Percentiles rank a stretch among this genome's conserved stretches.
These are phyloP conservation scores for Penicillium oxalicum DNA, from an alignment of 2,329 filamentous ascomycete genomes.

Conservation along the genomic window DNA sequence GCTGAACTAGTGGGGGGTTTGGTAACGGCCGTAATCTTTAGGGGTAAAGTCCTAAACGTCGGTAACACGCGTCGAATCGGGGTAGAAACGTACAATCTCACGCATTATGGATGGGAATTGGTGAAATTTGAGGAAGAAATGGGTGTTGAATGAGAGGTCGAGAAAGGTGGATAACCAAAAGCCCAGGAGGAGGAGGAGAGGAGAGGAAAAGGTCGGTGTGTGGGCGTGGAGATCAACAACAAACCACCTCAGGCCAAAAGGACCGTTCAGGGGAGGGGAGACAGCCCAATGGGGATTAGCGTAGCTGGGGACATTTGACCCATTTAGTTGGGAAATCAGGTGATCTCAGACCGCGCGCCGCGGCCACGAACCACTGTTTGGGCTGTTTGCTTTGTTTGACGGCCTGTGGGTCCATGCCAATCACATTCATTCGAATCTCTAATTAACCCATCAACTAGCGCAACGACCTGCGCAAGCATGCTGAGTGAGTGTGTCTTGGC, in stretches of 20 bases:
- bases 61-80: slow-evolving; percentile 33
- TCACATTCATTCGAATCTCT: neutral
- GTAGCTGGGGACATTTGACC: neutral
- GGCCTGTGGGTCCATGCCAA: neutral
- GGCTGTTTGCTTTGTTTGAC: slow-evolving; percentile 3
- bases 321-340: slow-evolving; percentile 16
- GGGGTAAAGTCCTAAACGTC: slow-evolving; percentile 17
- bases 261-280: slow-evolving; percentile 16
- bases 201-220: slow-evolving; percentile 29
- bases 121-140: slow-evolving; percentile 4
- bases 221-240: slow-evolving; percentile 30
- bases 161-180: slow-evolving; percentile 18
- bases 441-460: no score
- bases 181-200: slow-evolving; percentile 23
- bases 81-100: slow-evolving; percentile 58
- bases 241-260: slow-evolving; percentile 15
- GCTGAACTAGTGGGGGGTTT: slow-evolving; percentile 28
- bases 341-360: slow-evolving; percentile 17
- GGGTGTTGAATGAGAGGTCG: slow-evolving; percentile 11
- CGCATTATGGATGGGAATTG: slow-evolving; percentile 54
- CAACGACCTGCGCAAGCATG: no score
- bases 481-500: no score
- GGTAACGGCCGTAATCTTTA: neutral
- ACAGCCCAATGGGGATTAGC: slow-evolving; percentile 20
- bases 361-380: slow-evolving; percentile 26